phyloP scores from a whole-genome alignment of 148 eudicot genomes.

The Heliamphora exappendiculata region DNA sequence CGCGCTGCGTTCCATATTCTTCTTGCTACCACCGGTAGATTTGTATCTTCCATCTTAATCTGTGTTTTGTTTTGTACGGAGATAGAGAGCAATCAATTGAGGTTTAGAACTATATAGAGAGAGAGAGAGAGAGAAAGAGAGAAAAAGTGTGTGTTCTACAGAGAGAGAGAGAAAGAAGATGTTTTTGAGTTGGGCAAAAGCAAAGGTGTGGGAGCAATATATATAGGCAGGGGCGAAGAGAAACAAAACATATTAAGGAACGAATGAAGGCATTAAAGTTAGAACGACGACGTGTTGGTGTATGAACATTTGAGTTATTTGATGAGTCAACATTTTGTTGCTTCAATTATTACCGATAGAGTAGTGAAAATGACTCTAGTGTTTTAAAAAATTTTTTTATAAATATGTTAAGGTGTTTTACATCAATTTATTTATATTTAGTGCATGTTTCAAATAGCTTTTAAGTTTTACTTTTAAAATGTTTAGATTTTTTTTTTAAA shows the following conservation, averaged over 20 bases:
- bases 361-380: no score
- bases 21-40: slow-evolving; percentile 32
- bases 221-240: slow-evolving; percentile 16
- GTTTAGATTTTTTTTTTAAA: no score
- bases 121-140: background rate
- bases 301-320: slow-evolving; percentile 4
- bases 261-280: background rate
- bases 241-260: background rate
- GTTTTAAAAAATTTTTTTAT: no score
- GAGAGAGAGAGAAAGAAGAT: slow-evolving; percentile 1
- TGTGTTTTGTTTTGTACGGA: background rate
- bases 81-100: background rate
- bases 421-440: no score
- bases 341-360: background rate
- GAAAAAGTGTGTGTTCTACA: background rate
- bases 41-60: slow-evolving; percentile 52
- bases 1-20: slow-evolving; percentile 39
- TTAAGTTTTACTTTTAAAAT: no score
- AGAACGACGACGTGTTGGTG: slow-evolving; percentile 9
- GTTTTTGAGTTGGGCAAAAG: slow-evolving; percentile 1
- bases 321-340: background rate
- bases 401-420: no score
- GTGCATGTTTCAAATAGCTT: no score
- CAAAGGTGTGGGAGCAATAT: background rate
- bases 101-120: background rate